phyloP scores from a whole-genome alignment of 768 basidiomycete species.

The Phaffia tasmanica region DNA sequence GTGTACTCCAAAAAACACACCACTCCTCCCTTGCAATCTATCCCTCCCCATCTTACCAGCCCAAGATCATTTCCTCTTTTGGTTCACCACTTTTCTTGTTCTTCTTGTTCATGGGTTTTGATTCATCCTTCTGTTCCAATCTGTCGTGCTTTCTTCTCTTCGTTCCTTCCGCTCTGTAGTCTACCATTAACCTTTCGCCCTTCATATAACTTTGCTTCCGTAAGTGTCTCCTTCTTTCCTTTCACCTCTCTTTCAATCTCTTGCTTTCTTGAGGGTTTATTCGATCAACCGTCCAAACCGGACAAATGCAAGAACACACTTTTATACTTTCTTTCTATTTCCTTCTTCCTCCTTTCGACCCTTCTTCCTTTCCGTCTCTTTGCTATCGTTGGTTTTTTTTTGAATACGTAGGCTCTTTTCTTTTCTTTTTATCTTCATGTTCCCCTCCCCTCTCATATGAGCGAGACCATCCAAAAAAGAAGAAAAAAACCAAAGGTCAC shows the following conservation, averaged over 20 bases:
- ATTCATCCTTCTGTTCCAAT: background rate
- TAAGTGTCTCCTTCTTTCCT: background rate
- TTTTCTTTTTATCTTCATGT: no score
- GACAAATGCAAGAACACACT: background rate
- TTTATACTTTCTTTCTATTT: background rate
- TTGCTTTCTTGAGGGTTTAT: background rate
- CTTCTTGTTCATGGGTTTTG: conserved; percentile 1
- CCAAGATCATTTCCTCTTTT: background rate
- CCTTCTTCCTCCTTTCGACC: background rate
- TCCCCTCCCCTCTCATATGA: no score
- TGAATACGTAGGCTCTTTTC: no score
- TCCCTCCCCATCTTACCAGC: background rate
- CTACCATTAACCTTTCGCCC: background rate
- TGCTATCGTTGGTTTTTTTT: no score
- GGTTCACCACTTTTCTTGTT: background rate
- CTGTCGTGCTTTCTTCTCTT: background rate
- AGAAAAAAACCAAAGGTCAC: no score
- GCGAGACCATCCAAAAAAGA: no score
- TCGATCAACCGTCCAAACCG: background rate
- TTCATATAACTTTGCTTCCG: background rate
- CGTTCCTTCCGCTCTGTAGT: background rate
- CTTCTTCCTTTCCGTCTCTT: background rate
- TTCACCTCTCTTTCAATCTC: background rate
- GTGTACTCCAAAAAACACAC: no score
- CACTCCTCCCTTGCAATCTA: background rate